Percentiles rank a stretch among this genome's conserved stretches.
phyloP scores from a whole-genome alignment of 176 grass and related monocot genomes.

The Bromus sterilis region DNA sequence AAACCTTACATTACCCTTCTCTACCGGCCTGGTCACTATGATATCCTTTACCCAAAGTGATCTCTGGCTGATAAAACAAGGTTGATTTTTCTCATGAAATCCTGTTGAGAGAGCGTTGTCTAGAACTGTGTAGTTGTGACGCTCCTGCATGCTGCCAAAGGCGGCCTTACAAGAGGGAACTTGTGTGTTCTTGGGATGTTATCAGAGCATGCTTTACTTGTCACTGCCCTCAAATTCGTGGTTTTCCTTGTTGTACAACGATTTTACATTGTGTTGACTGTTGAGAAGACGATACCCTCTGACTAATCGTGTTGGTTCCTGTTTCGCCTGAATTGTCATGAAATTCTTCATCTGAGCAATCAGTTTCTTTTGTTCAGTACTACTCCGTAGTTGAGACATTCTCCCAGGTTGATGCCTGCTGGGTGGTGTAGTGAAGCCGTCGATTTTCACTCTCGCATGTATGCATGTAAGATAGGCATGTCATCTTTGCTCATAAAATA shows the following conservation, averaged over 20 bases:
- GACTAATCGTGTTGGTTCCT: background rate
- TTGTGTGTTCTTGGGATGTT: slow-evolving; percentile 17
- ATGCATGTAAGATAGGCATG: background rate
- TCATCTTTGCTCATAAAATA: background rate
- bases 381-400: background rate
- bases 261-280: slow-evolving; percentile 32
- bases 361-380: background rate
- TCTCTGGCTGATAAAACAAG: background rate
- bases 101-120: background rate
- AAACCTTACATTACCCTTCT: slow-evolving; percentile 78
- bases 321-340: background rate
- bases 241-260: slow-evolving; percentile 6
- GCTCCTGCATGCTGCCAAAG: slow-evolving; percentile 49
- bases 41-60: slow-evolving; percentile 91
- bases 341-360: background rate
- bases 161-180: slow-evolving; percentile 35
- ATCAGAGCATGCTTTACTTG: slow-evolving; percentile 11
- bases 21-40: slow-evolving; percentile 94
- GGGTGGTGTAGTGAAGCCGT: background rate
- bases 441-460: background rate
- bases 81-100: slow-evolving; percentile 15
- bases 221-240: slow-evolving; percentile 6
- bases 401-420: background rate
- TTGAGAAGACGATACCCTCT: slow-evolving; percentile 12
- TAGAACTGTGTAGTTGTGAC: slow-evolving; percentile 31